These are phyloP conservation scores for Coemansia sp. DNA, from an alignment of 192 early-diverging fungal species.

Conservation along the genomic window DNA sequence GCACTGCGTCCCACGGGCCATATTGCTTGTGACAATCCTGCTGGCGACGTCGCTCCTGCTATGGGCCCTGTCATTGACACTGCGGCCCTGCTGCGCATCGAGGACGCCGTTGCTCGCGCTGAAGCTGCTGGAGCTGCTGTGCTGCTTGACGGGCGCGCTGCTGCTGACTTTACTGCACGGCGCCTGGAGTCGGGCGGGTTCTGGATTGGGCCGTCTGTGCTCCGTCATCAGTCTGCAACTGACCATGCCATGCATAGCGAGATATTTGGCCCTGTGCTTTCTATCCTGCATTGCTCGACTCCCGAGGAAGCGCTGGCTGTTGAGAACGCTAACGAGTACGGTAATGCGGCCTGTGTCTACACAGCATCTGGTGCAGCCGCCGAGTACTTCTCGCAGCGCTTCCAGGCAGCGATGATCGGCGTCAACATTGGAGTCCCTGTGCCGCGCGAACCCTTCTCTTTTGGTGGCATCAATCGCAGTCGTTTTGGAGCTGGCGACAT, in stretches of 20 bases:
- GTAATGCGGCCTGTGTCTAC: slow-evolving; percentile 74
- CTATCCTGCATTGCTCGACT: slow-evolving; percentile 57
- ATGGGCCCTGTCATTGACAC: slow-evolving; percentile 79
- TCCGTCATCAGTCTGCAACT: slow-evolving; percentile 58
- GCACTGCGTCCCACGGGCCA: slow-evolving; percentile 44
- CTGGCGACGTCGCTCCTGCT: slow-evolving; percentile 48
- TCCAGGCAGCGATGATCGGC: slow-evolving; percentile 77
- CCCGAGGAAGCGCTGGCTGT: slow-evolving; percentile 68
- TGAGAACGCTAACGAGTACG: slow-evolving; percentile 70
- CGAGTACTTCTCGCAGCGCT: slow-evolving; percentile 66
- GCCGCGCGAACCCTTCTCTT: slow-evolving; percentile 76
- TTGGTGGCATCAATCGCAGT: slow-evolving; percentile 71
- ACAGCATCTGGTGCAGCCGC: slow-evolving; percentile 63
- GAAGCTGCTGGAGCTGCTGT: slow-evolving; percentile 59
- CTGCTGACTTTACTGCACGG: slow-evolving; percentile 36
- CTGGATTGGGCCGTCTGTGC: slow-evolving; percentile 74
- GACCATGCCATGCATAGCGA: slow-evolving; percentile 72
- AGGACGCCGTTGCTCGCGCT: slow-evolving; percentile 59
- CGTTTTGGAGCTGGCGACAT: slow-evolving; percentile 73
- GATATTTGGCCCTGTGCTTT: slow-evolving; percentile 82
- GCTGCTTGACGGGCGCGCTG: slow-evolving; percentile 67
- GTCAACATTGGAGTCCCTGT: slow-evolving; percentile 76
- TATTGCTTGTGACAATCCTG: slow-evolving; percentile 5
- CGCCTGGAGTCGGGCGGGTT: slow-evolving; percentile 54
- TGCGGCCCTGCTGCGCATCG: slow-evolving; percentile 62